Evolutionary conservation across 2,329 filamentous ascomycete genomes (phyloP), one percentile per base, ranked within the genome.

Genomic region (Gnomoniopsis sp.): DNA sequence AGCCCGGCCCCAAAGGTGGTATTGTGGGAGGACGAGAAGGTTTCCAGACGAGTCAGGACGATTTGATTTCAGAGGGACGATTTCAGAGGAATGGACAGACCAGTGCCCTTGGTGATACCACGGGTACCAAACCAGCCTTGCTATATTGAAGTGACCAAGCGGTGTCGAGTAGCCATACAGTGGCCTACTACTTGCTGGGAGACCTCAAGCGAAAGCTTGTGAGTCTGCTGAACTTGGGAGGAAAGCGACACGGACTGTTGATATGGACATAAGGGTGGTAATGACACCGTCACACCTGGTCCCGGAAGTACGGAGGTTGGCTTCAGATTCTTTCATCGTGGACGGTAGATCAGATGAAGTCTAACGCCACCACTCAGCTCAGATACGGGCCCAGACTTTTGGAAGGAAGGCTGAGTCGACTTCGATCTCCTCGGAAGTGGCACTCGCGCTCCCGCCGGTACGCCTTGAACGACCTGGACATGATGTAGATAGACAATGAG

Each of bases 271-370:
- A 23, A 49, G n/a, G 43, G 19, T 43, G 34, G 23, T 26, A 15
- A 15, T 15, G n/a, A n/a, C 44, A 44, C 36, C 34, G 19, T 49
- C 19, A 43, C 19, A 15, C 26, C 44, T 41, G 14, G 11, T 23
- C 8, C 34, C n/a, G 15, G 23, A 14, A 23, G 8, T 11, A 21
- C 26, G 51, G 21, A 21, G 38, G 23, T n/a, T 15, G 14, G 21
- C 22, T 10, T 21, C 30, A 23, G 30, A 34, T 12, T 53, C 22
- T 43, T 36, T 23, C 22, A 22, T n/a, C 26, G 21, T 33, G 51
- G 33, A 11, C 26, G 2, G 6, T 19, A 55, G 22, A 49, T 55
- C 46, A 49, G 53, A 55, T 55, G 53, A 55, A 47, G 30, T 41
- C 46, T 49, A 36, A 55, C 23, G 44, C 44, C 15, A 19, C 53